A percentile compares a stretch with the other conserved stretches of the same genome.
These are phyloP conservation scores for Calonectria pteridis DNA, from an alignment of 2,329 filamentous ascomycete species.

Conservation along the genomic window DNA sequence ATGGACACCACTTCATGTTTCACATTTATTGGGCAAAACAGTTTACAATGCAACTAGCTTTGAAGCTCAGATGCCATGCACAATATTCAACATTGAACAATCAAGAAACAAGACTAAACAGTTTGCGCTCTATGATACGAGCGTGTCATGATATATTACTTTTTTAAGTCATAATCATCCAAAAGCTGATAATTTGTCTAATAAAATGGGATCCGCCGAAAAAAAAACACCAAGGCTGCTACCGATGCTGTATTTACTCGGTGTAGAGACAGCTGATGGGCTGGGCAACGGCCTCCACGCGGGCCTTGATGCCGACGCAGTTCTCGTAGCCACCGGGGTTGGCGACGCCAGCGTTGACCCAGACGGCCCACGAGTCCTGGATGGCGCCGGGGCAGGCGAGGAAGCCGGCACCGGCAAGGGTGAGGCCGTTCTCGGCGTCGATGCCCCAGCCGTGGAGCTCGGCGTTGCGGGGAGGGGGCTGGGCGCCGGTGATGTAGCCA, in stretches of 20 bases:
- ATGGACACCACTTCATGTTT: not conserved
- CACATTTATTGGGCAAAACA: not conserved
- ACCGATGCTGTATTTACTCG: slow-evolving; percentile 2
- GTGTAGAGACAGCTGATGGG: slow-evolving; percentile 54
- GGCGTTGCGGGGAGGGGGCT: slow-evolving; percentile 52
- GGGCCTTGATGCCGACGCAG: slow-evolving; percentile 53
- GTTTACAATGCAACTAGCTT: not conserved
- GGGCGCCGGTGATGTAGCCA: slow-evolving; percentile 63
- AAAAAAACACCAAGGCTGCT: not conserved
- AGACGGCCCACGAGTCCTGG: slow-evolving; percentile 57
- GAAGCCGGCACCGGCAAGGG: slow-evolving; percentile 59
- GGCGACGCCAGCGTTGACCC: slow-evolving; percentile 47
- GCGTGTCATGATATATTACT: not conserved
- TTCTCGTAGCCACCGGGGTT: slow-evolving; percentile 52
- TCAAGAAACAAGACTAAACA: not conserved
- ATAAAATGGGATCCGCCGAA: not conserved
- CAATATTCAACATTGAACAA: not conserved
- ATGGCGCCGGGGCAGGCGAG: slow-evolving; percentile 63
- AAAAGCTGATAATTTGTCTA: not conserved
- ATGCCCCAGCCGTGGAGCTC: slow-evolving; percentile 62
- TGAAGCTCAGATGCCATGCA: not conserved
- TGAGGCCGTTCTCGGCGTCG: slow-evolving; percentile 59
- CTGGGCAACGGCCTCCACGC: slow-evolving; percentile 41
- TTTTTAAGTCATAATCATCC: not conserved
- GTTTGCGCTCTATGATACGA: not conserved